A percentile compares a stretch with the other conserved stretches of the same genome.
These are phyloP conservation scores for Penicillium corylophilum DNA, from an alignment of 2,329 filamentous ascomycete genomes.

Conservation along the genomic window DNA sequence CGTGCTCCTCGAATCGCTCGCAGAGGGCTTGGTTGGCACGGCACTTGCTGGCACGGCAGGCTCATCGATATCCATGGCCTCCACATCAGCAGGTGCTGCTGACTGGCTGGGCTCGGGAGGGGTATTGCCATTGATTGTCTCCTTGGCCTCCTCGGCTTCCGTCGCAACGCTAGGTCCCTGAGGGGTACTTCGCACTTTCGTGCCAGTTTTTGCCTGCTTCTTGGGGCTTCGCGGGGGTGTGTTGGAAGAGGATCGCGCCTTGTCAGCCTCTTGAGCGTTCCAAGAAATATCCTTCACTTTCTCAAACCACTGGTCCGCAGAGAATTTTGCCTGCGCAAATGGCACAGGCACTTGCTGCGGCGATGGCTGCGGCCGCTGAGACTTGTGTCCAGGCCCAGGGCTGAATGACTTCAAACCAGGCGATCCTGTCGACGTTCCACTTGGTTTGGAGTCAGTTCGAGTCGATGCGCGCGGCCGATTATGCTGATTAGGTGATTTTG, in stretches of 20 bases:
- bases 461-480: slow-evolving; percentile 24
- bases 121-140: slow-evolving; percentile 28
- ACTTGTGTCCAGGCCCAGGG: slow-evolving; percentile 12
- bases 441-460: slow-evolving; percentile 20
- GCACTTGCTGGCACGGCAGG: slow-evolving; percentile 16
- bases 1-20: slow-evolving; percentile 6
- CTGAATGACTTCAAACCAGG: slow-evolving; percentile 21
- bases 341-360: slow-evolving; percentile 28
- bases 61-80: slow-evolving; percentile 51
- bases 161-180: slow-evolving; percentile 39
- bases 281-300: slow-evolving; percentile 36
- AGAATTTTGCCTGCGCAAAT: slow-evolving; percentile 38
- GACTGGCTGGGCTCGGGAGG: slow-evolving; percentile 16
- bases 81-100: slow-evolving; percentile 25
- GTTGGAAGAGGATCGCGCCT: slow-evolving; percentile 26
- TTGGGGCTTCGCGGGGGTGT: slow-evolving; percentile 33
- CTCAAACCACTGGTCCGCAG: slow-evolving; percentile 40
- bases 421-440: slow-evolving; percentile 18
- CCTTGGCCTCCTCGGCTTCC: slow-evolving; percentile 40
- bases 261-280: slow-evolving; percentile 32
- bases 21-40: slow-evolving; percentile 1
- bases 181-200: slow-evolving; percentile 30
- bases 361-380: neutral
- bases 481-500: slow-evolving; percentile 20
- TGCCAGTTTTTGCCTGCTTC: slow-evolving; percentile 30